Percentiles rank a stretch among this genome's conserved stretches.
These are phyloP conservation scores for Neurospora sp. DNA, from an alignment of 495 filamentous ascomycete species.

Conservation along the genomic window DNA sequence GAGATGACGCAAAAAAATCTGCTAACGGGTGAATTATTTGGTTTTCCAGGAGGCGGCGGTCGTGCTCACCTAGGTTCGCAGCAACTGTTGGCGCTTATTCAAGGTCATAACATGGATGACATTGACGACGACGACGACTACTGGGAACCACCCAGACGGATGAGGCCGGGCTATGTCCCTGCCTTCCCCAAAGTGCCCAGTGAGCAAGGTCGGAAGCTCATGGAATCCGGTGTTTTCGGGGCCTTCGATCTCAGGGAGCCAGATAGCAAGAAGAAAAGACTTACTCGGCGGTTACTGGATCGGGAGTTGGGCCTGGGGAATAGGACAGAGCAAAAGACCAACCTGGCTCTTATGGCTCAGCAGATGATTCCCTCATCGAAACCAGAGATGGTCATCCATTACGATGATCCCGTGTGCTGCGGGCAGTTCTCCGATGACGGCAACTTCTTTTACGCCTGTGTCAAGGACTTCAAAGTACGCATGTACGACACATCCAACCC, in stretches of 20 bases:
- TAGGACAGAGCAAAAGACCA: slow-evolving; percentile 40
- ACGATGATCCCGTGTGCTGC: slow-evolving; percentile 76
- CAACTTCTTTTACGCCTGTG: slow-evolving; percentile 94
- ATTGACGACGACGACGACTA: slow-evolving; percentile 28
- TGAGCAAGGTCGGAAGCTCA: slow-evolving; percentile 61
- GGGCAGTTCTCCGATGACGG: slow-evolving; percentile 96
- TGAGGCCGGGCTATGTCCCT: slow-evolving; percentile 28
- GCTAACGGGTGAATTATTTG: background rate
- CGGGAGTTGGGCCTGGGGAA: slow-evolving; percentile 64
- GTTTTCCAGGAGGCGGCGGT: slow-evolving; percentile 17
- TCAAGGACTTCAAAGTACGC: slow-evolving; percentile 84
- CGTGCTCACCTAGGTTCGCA: background rate
- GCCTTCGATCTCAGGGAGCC: slow-evolving; percentile 44
- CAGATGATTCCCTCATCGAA: slow-evolving; percentile 59
- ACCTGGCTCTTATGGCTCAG: slow-evolving; percentile 51
- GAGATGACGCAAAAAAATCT: slow-evolving; percentile 19
- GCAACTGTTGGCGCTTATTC: slow-evolving; percentile 1
- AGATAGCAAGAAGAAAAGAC: slow-evolving; percentile 44
- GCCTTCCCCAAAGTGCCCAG: slow-evolving; percentile 68
- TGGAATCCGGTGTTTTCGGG: slow-evolving; percentile 73
- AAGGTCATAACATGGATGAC: background rate
- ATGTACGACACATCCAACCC: slow-evolving; percentile 98
- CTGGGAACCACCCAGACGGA: slow-evolving; percentile 7
- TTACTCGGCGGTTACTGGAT: slow-evolving; percentile 61
- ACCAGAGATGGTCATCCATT: slow-evolving; percentile 83